These are phyloP conservation scores for Corchorus olitorius DNA, from an alignment of 345 rosid species.

Conservation along the genomic window DNA sequence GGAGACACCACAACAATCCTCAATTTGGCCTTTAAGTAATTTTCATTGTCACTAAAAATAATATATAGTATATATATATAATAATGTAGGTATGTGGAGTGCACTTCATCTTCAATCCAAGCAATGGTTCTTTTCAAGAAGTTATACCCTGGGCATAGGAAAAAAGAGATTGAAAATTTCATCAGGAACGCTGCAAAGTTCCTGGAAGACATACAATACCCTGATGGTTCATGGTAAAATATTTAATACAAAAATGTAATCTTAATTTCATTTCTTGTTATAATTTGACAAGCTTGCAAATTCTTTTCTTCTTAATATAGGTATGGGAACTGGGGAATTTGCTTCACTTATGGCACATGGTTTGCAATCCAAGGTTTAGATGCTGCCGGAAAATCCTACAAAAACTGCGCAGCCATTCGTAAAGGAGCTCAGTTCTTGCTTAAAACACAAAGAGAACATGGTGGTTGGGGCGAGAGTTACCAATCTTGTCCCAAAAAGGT, in stretches of 20 bases:
- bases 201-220: slow-evolving; percentile 41
- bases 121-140: slow-evolving; percentile 43
- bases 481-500: slow-evolving; percentile 28
- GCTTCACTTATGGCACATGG: slow-evolving; percentile 32
- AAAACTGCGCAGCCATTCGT: slow-evolving; percentile 11
- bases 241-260: no score
- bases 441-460: slow-evolving; percentile 16
- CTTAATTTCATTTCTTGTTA: no score
- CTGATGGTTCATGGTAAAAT: slow-evolving; percentile 53
- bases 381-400: slow-evolving; percentile 27
- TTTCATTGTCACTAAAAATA: no score
- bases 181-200: slow-evolving; percentile 39
- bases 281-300: no score
- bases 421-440: slow-evolving; percentile 25
- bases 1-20: no score
- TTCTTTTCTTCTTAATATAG: neutral
- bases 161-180: slow-evolving; percentile 40
- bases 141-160: slow-evolving; percentile 41
- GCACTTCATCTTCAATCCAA: slow-evolving; percentile 56
- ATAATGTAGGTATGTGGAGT: slow-evolving; percentile 33
- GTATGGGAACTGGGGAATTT: slow-evolving; percentile 33
- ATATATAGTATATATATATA: no score
- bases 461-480: slow-evolving; percentile 34
- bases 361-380: slow-evolving; percentile 27
- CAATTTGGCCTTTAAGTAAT: no score